Percentiles rank a stretch among this genome's conserved stretches.
Evolutionary conservation across 495 filamentous ascomycete genomes (phyloP).

Genomic region (Melanomma pulvis-pyrius): DNA sequence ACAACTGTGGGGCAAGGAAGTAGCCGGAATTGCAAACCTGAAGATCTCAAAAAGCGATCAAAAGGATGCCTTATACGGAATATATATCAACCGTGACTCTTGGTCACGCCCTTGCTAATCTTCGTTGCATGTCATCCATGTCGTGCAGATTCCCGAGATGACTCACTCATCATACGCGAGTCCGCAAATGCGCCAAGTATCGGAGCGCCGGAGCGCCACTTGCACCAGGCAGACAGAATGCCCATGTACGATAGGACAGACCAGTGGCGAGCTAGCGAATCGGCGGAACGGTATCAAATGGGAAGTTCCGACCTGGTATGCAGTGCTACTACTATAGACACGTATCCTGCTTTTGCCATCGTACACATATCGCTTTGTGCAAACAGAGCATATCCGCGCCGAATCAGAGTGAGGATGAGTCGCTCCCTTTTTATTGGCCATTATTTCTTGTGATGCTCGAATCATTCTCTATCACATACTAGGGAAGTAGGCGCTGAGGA

Average conservation of each 20-base stretch:
- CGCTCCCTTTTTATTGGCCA: too few species aligned
- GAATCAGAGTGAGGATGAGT: background rate
- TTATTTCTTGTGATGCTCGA: background rate
- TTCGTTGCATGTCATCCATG: slow-evolving; percentile 1
- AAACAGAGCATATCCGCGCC: too few species aligned
- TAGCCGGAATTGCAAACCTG: background rate
- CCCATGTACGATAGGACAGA: background rate
- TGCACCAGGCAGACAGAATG: background rate
- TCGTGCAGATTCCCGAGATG: slow-evolving; percentile 19
- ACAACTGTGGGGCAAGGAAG: slow-evolving; percentile 5
- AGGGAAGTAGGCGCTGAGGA: slow-evolving; percentile 36
- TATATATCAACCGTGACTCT: slow-evolving; percentile 21
- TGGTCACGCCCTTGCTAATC: slow-evolving; percentile 10
- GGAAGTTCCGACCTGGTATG: background rate
- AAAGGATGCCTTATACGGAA: slow-evolving; percentile 17
- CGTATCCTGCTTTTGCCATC: background rate
- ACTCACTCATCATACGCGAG: slow-evolving; percentile 18
- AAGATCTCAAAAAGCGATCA: background rate
- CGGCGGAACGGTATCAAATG: background rate
- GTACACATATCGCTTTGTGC: background rate
- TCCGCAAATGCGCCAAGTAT: background rate
- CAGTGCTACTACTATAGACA: background rate
- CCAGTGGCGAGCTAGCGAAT: background rate
- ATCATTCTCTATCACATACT: background rate
- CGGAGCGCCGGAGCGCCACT: background rate